A percentile compares a stretch with the other conserved stretches of the same genome.
phyloP scores from a whole-genome alignment of 768 basidiomycete genomes.

The Chalciporus piperatus region DNA sequence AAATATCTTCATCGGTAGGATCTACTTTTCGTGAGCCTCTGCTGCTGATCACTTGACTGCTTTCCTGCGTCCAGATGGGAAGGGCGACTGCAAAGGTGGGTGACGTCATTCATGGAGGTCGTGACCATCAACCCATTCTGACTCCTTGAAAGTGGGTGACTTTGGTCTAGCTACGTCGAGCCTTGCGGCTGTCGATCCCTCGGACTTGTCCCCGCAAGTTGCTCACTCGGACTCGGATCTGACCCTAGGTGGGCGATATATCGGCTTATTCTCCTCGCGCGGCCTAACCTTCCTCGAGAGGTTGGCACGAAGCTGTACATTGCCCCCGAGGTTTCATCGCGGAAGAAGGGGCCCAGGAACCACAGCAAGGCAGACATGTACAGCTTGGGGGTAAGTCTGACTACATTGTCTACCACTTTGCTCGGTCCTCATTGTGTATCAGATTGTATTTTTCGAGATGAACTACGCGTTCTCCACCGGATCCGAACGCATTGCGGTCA shows the following conservation, averaged over 20 bases:
- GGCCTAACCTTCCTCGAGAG: slow-evolving; percentile 41
- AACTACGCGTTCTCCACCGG: slow-evolving; percentile 80
- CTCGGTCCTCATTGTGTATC: not conserved
- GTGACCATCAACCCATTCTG: not conserved
- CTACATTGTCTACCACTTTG: not conserved
- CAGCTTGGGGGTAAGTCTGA: slow-evolving; percentile 72
- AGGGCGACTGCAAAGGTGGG: slow-evolving; percentile 78
- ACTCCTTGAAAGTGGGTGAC: slow-evolving; percentile 64
- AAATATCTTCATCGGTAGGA: slow-evolving; percentile 89
- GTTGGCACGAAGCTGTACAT: slow-evolving; percentile 92
- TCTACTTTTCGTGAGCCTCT: not conserved
- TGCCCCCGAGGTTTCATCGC: slow-evolving; percentile 82
- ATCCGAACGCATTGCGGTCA: slow-evolving; percentile 79
- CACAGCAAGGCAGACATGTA: slow-evolving; percentile 94
- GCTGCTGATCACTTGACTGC: not conserved
- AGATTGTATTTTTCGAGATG: slow-evolving; percentile 99
- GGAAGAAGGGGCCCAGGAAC: slow-evolving; percentile 61
- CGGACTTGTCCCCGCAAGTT: slow-evolving; percentile 52
- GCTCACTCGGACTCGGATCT: slow-evolving; percentile 58
- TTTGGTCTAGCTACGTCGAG: slow-evolving; percentile 89
- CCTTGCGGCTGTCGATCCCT: slow-evolving; percentile 74
- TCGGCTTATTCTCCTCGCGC: not conserved
- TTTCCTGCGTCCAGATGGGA: slow-evolving; percentile 51
- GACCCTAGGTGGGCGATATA: slow-evolving; percentile 56
- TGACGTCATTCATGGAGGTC: not conserved